Evolutionary conservation across 192 early-diverging fungal species (phyloP), one percentile per base, ranked within the genome.

Genomic region (Polychytrium aggregatum): DNA sequence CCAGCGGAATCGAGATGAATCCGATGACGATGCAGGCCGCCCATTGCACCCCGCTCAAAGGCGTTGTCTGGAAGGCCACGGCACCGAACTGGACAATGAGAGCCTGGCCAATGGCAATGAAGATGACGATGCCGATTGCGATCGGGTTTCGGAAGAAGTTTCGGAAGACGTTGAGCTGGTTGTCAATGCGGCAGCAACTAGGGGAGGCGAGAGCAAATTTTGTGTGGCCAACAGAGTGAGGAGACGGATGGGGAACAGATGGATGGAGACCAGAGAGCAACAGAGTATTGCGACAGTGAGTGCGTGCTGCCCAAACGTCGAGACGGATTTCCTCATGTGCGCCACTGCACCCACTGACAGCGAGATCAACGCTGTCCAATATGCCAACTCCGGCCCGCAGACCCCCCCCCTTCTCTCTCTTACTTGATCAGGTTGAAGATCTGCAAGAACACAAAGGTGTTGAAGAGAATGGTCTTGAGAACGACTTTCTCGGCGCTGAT

Each of bases 401-500:
- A n/a, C n/a, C n/a, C n/a, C n/a, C n/a, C n/a, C 72, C n/a, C n/a
- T n/a, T n/a, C n/a, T n/a, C n/a, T n/a, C n/a, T n/a, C n/a, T n/a
- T n/a, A n/a, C n/a, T 97, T 97, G 68, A 97, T 65, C 57, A 90
- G 85, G 67, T 97, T 97, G 62, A 97, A 94, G 16, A 94, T 73
- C 67, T 97, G 90, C 37, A 89, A 74, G 64, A 91, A 90, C 17
- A 97, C 87, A 72, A 97, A 97, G 4, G 81, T 64, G 68, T 97
- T 97, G 73, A 94, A 94, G 11, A 92, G 81, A 56, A 91, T 73
- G n/a, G 89, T 85, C 35, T 34, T 27, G 8, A 44, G 53, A 4
- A 33, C 31, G 4, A 11, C 31, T 4, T 33, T 11, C 6, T 4
- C 31, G 11, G 6, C 31, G 31, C 6, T 33, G 6, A 8, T 33